These are phyloP conservation scores for Echites panduratus DNA, from an alignment of 257 asterid genomes.

Conservation along the genomic window DNA sequence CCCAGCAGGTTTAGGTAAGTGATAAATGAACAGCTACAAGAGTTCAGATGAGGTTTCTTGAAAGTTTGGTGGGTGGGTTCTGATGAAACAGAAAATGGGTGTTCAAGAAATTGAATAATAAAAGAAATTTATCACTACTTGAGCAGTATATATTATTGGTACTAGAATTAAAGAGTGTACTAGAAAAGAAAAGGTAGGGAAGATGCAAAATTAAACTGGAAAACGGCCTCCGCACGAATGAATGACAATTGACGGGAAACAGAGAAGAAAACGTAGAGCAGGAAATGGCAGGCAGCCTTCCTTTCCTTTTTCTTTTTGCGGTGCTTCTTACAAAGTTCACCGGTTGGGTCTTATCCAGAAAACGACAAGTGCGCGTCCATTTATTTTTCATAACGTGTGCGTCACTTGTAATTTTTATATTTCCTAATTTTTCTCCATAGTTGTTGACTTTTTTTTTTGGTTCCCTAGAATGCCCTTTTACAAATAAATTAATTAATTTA, in stretches of 20 bases:
- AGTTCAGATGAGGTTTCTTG: background rate
- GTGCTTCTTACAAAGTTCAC: background rate
- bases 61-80: slow-evolving; percentile 6
- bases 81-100: background rate
- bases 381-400: slow-evolving; percentile 9
- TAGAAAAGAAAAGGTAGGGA: background rate
- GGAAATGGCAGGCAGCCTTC: slow-evolving; percentile 23
- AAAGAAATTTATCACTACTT: too few relatives aligned
- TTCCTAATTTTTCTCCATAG: background rate
- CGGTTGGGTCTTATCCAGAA: slow-evolving; percentile 3
- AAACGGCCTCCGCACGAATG: slow-evolving; percentile 5
- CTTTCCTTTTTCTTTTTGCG: background rate
- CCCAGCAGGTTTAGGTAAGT: slow-evolving; percentile 5
- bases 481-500: too few relatives aligned
- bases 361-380: slow-evolving; percentile 30
- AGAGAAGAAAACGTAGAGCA: slow-evolving; percentile 34
- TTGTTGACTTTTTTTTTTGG: background rate
- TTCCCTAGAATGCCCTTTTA: background rate
- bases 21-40: slow-evolving; percentile 3
- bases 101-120: background rate
- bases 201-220: background rate
- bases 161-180: background rate
- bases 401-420: background rate
- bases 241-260: slow-evolving; percentile 20
- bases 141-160: background rate